These are phyloP conservation scores for Penicillium cataractarum DNA, from an alignment of 495 filamentous ascomycete genomes.

Conservation along the genomic window DNA sequence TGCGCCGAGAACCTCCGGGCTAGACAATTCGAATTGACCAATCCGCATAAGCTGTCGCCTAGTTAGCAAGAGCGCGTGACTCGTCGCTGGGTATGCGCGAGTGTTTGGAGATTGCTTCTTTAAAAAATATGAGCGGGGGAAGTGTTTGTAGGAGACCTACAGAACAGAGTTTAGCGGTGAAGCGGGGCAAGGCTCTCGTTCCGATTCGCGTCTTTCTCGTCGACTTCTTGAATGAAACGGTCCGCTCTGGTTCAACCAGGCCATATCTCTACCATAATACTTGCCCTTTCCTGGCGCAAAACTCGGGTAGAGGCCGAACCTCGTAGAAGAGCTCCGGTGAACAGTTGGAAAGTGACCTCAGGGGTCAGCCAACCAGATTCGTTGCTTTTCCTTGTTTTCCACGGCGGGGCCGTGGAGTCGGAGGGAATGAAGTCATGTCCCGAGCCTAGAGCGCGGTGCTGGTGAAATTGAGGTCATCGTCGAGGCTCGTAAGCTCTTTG, in stretches of 20 bases:
- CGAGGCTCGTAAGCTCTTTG: background rate
- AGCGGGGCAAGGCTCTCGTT: background rate
- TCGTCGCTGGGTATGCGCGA: background rate
- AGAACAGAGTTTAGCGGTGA: constrained; percentile 6
- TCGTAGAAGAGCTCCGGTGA: background rate
- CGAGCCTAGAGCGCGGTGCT: background rate
- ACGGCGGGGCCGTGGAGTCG: constrained; percentile 5
- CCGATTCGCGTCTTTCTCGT: background rate
- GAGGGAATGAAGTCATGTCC: constrained; percentile 8
- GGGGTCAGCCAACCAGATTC: background rate
- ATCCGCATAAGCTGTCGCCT: background rate
- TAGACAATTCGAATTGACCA: background rate
- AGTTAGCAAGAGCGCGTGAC: background rate
- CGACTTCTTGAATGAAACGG: background rate
- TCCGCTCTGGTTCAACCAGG: background rate
- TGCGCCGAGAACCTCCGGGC: background rate
- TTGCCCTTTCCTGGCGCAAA: background rate
- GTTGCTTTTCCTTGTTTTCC: constrained; percentile 5
- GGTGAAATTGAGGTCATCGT: constrained; percentile 6
- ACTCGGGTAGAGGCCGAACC: background rate
- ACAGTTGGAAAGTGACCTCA: background rate
- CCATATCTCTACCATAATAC: background rate
- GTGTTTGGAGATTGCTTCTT: constrained; percentile 3
- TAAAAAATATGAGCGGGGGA: background rate
- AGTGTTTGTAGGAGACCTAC: too few species aligned